Percentiles rank a stretch among this genome's conserved stretches.
Evolutionary conservation across 768 basidiomycete species (phyloP).

Genomic region (Mycena rebaudengoi): DNA sequence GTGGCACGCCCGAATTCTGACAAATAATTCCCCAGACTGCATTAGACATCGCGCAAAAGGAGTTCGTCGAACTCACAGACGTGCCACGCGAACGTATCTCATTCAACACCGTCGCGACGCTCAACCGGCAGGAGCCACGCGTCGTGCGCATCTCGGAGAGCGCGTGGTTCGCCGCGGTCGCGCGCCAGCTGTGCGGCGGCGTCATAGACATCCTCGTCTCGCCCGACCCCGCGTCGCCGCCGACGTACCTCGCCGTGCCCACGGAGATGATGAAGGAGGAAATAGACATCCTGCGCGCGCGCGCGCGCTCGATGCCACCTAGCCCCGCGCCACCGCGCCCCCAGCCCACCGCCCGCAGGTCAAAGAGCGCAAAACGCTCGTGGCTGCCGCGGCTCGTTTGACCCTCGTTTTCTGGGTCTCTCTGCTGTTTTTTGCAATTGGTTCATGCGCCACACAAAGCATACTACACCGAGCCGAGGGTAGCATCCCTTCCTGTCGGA

Average conservation of each 20-base stretch:
- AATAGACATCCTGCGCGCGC: conserved; percentile 24
- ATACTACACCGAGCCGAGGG: too few species aligned
- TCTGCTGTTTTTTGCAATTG: too few species aligned
- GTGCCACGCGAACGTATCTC: conserved; percentile 51
- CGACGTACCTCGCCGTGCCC: conserved; percentile 52
- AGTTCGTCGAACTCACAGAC: conserved; percentile 52
- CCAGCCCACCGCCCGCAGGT: conserved; percentile 28
- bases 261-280: conserved; percentile 30
- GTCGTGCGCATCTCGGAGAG: conserved; percentile 59
- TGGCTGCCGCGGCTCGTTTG: conserved; percentile 25
- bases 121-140: conserved; percentile 39
- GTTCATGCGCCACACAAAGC: too few species aligned
- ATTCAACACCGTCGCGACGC: conserved; percentile 48
- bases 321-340: conserved; percentile 31
- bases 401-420: too few species aligned
- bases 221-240: conserved; percentile 46
- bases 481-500: too few species aligned
- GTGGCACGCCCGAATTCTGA: neutral
- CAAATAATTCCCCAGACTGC: conserved; percentile 35
- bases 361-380: conserved; percentile 28
- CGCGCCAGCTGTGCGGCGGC: conserved; percentile 53
- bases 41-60: conserved; percentile 56
- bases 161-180: conserved; percentile 56
- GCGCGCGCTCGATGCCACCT: conserved; percentile 36
- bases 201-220: conserved; percentile 55